Conservation (phyloP, 2,329 filamentous ascomycete genomes). For the Coniochaeta prunicola region DNA sequence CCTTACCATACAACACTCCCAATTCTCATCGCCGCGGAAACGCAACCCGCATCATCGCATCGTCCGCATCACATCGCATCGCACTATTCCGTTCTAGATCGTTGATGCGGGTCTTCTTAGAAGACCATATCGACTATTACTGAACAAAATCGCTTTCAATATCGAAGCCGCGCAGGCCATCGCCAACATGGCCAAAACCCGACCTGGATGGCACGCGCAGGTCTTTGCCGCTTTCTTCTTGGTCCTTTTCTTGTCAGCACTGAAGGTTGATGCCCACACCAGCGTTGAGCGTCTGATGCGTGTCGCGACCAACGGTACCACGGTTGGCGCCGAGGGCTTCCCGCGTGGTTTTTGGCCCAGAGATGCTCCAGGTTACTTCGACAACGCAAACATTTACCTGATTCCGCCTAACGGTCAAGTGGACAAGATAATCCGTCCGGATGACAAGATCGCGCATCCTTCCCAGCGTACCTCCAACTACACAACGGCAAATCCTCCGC, state of each 20-base stretch:
- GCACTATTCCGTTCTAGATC: background rate
- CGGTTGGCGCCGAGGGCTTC: slow-evolving; percentile 64
- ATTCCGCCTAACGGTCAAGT: slow-evolving; percentile 47
- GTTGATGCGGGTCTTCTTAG: background rate
- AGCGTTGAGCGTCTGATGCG: slow-evolving; percentile 75
- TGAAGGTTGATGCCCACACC: slow-evolving; percentile 52
- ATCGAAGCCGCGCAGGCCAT: background rate
- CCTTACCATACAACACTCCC: background rate
- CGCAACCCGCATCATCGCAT: background rate
- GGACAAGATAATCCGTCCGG: slow-evolving; percentile 37
- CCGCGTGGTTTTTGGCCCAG: slow-evolving; percentile 63
- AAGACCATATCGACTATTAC: background rate
- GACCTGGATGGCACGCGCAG: background rate
- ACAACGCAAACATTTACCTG: slow-evolving; percentile 53
- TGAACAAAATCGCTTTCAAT: background rate
- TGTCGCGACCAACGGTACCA: slow-evolving; percentile 67
- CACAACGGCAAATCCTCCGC: slow-evolving; percentile 51
- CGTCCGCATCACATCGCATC: background rate
- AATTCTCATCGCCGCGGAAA: background rate
- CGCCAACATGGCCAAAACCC: slow-evolving; percentile 2
- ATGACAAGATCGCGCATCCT: slow-evolving; percentile 41
- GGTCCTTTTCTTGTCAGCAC: background rate
- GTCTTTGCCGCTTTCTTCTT: background rate
- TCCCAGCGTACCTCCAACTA: slow-evolving; percentile 55
- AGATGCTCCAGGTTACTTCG: slow-evolving; percentile 45